Evolutionary conservation across 2,329 filamentous ascomycete species (phyloP), one percentile per base, ranked within the genome.

Genomic region (Didymella arachidicola): DNA sequence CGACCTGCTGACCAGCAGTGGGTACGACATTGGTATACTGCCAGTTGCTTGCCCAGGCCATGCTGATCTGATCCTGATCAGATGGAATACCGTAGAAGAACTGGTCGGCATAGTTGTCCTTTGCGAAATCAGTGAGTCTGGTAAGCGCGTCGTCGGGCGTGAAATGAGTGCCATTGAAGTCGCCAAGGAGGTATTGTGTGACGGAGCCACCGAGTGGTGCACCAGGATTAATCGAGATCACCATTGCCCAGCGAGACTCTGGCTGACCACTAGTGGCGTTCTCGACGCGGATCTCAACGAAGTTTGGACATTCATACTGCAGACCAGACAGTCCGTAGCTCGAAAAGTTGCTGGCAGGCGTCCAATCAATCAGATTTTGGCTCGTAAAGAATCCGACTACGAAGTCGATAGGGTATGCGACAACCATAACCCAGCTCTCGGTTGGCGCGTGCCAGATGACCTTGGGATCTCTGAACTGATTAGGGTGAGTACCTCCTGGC

Each of bases 161-260:
- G 25, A 87, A 89, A 68, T 86, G 83, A 0, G 85, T 88, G n/a
- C 87, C 87, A 62, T 89, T 87, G 77, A 88, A 89, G 2, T 73
- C 76, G 4, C 87, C 87, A 0, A 83, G 75, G 76, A 84, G 85
- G 68, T 87, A 87, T 69, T 87, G 73, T 1, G 79, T 80, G 18
- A 82, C 79, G 1, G 82, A 85, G 0, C 85, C 85, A 8, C 85
- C 85, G 0, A 82, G 74, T 0, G 85, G 85, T 0, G 83, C 84
- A 5, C 84, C 85, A 0, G 84, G 85, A 63, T 87, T 86, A 66
- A 86, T 81, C 12, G 81, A 84, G 36, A 87, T 79, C 3, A 76
- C 64, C 63, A 87, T 69, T 22, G 85, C 74, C 41, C 74, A 81
- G 41, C 74, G 74, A 19, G 73, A 73, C 19, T 80, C 74, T 43